A percentile compares a stretch with the other conserved stretches of the same genome.
Evolutionary conservation across 768 basidiomycete genomes (phyloP).

Genomic region (Coprinopsis cinerea): DNA sequence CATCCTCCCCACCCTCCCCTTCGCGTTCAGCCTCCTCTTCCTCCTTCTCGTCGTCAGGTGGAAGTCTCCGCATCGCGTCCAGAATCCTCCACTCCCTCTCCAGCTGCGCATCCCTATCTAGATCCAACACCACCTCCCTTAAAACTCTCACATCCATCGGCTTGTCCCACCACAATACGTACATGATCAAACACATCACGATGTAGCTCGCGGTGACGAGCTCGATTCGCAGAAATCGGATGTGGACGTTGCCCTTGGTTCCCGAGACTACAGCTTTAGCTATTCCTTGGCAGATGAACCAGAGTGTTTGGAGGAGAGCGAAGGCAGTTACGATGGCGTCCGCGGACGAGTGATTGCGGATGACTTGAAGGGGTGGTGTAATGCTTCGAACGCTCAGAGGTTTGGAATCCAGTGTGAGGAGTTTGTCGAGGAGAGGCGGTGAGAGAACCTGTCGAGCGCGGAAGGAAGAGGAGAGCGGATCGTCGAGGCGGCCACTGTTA

Average conservation of each 20-base stretch:
- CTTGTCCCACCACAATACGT: slow-evolving; percentile 3
- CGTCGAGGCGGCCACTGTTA: neutral
- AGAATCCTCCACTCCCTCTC: neutral
- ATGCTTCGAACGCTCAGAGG: neutral
- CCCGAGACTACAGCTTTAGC: neutral
- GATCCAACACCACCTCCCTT: neutral
- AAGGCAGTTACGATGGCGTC: neutral
- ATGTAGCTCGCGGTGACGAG: slow-evolving; percentile 1
- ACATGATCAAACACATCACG: slow-evolving; percentile 3
- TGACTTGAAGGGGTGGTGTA: neutral
- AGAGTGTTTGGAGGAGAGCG: neutral
- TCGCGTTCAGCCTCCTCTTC: neutral
- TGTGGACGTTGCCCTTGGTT: too few relatives aligned
- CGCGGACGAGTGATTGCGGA: neutral
- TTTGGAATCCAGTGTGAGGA: neutral
- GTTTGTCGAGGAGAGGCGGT: neutral
- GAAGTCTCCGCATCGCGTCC: neutral
- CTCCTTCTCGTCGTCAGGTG: neutral
- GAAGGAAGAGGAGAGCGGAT: neutral
- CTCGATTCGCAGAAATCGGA: neutral
- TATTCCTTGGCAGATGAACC: neutral
- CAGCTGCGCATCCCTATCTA: neutral
- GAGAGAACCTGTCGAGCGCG: neutral
- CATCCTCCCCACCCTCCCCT: neutral
- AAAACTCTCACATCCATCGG: slow-evolving; percentile 2